Base-by-base conservation (phyloP, 2,329 filamentous ascomycete genomes). In the Ambrosiella cleistominuta region DNA sequence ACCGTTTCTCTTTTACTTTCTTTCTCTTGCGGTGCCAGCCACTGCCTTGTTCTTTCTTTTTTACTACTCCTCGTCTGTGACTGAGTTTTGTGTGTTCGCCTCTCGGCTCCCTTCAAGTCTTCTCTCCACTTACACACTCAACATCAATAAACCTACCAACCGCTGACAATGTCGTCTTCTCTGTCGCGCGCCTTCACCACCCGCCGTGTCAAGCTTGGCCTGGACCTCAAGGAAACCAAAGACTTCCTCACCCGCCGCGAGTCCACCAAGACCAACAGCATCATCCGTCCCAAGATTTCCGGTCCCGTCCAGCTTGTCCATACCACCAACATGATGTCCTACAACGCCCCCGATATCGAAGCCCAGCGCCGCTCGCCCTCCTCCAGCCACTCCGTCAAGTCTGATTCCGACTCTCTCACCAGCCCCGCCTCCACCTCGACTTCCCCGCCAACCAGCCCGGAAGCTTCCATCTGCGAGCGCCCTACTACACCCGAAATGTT, bases 241-340 rank as follows among this genome's bases (percentile, higher is more conserved):
- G 62, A 61, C 51, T 62, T 68, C 44, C 72, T 74, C 17, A 71
- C 74, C 53, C 74, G 76, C 64, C 78, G 73, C 69, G 75, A 74
- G 65, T 75, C 75, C 49, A 71, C 70, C 65, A 78, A 75, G 68
- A 82, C 53, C 11, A 49, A 19, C 27, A 57, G 35, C 54, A 50
- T 40, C 39, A 42, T 47, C 63, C 79, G 84, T 60, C 70, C 77
- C 68, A 83, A 89, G 73, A 98, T 98, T 68, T 98, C 93, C 1
- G 81, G 78, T 2, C 93, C 93, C 0, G 78, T 95, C 57, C 83
- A 89, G 70, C 78, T 98, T 62, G 75, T 96, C 54, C 94, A 93
- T 61, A 95, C 91, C 4, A 97, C 93, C 64, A 98, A 97, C 71
- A 88, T 94, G 79, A 83, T 96, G 57, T 89, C 88, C 7, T 95